Evolutionary conservation across 768 basidiomycete species (phyloP), one percentile per base, ranked within the genome.

Genomic region (Boletus patriciae): DNA sequence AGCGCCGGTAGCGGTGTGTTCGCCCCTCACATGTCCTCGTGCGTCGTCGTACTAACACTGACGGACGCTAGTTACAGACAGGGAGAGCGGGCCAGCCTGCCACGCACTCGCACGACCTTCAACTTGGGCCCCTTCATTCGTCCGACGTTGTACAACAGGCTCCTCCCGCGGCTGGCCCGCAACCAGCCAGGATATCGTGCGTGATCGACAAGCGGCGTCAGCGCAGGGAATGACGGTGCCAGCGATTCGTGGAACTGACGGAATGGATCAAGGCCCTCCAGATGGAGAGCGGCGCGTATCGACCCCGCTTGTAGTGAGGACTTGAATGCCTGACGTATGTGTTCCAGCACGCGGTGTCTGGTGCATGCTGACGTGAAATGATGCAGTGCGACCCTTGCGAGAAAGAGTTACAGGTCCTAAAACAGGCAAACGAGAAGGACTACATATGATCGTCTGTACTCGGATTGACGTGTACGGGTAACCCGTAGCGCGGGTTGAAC

Each of bases 91-190:
- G 63, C 76, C 9, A 74, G 75, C 23, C 73, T 88, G n/a, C n/a
- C n/a, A 37, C 78, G 75, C 37, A 80, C 76, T 21, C 81, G 85
- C 4, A 86, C 89, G 12, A 84, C 87, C 33, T 71, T 92, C 56
- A 92, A 90, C n/a, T n/a, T n/a, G 9, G 89, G 92, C 6, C 79
- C 78, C 2, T 82, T 83, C 67, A 67, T 92, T n/a, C 83, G 83
- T 12, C 81, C 92, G 0, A 78, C 86, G 0, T 50, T 82, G 10
- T 83, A 73, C 71, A 84, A 92, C 66, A 77, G 73, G 0, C 90
- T 92, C 1, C 79, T 97, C 15, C 92, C 92, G 0, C 83, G 90
- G 0, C 74, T 97, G 62, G 83, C 40, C 92, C 90, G 1, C 93
- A 96, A 59, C 94, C 95, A 0, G 62, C 73, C 6, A 76, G 80